Conservation (phyloP, 2,329 filamentous ascomycete genomes). For the Huntiella moniliformis region DNA sequence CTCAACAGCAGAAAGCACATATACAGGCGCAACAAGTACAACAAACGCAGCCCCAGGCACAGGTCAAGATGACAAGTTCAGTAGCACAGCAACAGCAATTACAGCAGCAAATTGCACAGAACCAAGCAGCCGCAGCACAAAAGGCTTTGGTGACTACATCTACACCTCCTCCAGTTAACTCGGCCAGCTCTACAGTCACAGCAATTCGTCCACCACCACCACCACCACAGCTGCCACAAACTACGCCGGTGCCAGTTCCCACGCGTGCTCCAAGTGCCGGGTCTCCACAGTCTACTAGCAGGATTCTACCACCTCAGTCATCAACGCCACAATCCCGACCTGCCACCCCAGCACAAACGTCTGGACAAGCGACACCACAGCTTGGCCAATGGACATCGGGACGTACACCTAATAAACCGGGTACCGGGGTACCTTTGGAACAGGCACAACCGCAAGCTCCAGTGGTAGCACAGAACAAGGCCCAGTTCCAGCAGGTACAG, state of each 20-base stretch:
- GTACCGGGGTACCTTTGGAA: no score
- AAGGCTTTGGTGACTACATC: constrained; percentile 14
- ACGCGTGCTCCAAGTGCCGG: background rate
- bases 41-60: background rate
- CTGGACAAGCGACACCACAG: no score
- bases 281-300: no score
- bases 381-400: no score
- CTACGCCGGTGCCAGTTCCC: background rate
- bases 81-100: constrained; percentile 2
- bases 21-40: background rate
- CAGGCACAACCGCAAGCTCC: background rate
- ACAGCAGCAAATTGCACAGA: no score
- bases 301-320: no score
- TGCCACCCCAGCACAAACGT: no score
- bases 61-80: background rate
- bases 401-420: no score
- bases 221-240: background rate
- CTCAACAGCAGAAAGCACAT: background rate
- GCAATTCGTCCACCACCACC: background rate
- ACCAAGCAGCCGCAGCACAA: constrained; percentile 8
- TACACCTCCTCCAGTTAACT: constrained; percentile 17
- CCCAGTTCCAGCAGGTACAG: background rate
- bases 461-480: background rate
- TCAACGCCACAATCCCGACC: no score
- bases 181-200: background rate